These are phyloP conservation scores for Paramecium sonneborni DNA, from an alignment of 73 alveolate genomes.

Conservation along the genomic window DNA sequence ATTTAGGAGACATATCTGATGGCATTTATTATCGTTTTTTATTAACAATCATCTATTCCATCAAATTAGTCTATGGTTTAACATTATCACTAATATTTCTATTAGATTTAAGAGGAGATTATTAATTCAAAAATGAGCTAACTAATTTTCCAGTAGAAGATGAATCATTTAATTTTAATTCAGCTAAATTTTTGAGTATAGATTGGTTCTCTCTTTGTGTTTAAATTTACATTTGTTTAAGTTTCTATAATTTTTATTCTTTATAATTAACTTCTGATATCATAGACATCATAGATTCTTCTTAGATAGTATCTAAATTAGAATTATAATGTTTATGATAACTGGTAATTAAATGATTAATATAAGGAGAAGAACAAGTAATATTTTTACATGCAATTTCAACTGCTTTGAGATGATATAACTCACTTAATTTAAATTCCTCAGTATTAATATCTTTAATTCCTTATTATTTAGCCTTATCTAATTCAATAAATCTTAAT, in stretches of 20 bases:
- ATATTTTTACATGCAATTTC: constrained; percentile 65
- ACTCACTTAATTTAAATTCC: constrained; percentile 59
- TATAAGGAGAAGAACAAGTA: constrained; percentile 61
- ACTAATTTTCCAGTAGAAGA: constrained; percentile 47
- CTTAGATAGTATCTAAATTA: constrained; percentile 51
- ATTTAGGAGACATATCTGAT: constrained; percentile 31
- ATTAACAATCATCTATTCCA: constrained; percentile 15
- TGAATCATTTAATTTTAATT: constrained; percentile 22
- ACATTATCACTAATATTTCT: constrained; percentile 49
- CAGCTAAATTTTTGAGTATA: not conserved
- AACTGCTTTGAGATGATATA: constrained; percentile 63
- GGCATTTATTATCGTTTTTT: constrained; percentile 29
- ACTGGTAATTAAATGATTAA: constrained; percentile 59
- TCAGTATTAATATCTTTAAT: constrained; percentile 53
- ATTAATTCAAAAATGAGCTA: not conserved
- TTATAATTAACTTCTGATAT: constrained; percentile 28
- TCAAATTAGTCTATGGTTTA: constrained; percentile 19
- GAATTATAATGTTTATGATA: constrained; percentile 65
- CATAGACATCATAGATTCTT: constrained; percentile 34
- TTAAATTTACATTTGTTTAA: not conserved
- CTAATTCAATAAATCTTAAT: constrained; percentile 62
- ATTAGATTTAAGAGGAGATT: constrained; percentile 35
- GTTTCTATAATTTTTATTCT: constrained; percentile 22
- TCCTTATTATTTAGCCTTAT: constrained; percentile 54
- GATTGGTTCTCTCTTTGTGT: constrained; percentile 23